Percentiles rank a stretch among this genome's conserved stretches.
phyloP scores from a whole-genome alignment of 805 yeast genomes.

The Maudiozyma barnettii region DNA sequence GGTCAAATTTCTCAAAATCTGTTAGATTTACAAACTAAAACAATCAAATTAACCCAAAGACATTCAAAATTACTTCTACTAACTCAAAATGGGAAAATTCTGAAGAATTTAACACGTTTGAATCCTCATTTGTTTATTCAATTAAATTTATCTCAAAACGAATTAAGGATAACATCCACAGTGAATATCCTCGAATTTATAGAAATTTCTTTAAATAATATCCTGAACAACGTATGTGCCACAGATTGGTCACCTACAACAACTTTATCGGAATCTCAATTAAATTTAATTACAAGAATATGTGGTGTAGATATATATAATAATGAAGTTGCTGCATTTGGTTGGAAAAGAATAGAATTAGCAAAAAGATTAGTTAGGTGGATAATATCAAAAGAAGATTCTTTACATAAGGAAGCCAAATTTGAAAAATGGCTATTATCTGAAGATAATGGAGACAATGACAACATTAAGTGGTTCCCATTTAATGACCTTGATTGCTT shows the following conservation, averaged over 20 bases:
- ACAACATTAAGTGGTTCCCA: slow-evolving; percentile 15
- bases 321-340: slow-evolving; percentile 21
- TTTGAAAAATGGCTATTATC: slow-evolving; percentile 1
- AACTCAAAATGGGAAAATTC: slow-evolving; percentile 27
- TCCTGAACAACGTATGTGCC: slow-evolving; percentile 17
- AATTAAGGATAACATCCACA: slow-evolving; percentile 8
- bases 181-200: slow-evolving; percentile 20
- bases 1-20: slow-evolving; percentile 4
- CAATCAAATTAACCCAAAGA: slow-evolving; percentile 3
- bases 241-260: neutral
- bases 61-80: slow-evolving; percentile 15
- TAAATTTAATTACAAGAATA: slow-evolving; percentile 4
- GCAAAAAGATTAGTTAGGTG: slow-evolving; percentile 21
- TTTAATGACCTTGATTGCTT: slow-evolving; percentile 19
- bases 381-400: slow-evolving; percentile 8
- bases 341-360: slow-evolving; percentile 17
- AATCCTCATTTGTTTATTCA: slow-evolving; percentile 10
- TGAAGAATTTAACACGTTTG: slow-evolving; percentile 24
- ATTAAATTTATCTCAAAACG: slow-evolving; percentile 6
- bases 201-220: slow-evolving; percentile 23
- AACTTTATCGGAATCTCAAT: neutral
- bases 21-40: neutral
- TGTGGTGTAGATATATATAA: slow-evolving; percentile 6
- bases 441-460: neutral
- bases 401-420: neutral